Percentiles rank a stretch among this genome's conserved stretches.
Conservation (phyloP, 768 basidiomycete genomes). For the Arthromyces matolae region DNA sequence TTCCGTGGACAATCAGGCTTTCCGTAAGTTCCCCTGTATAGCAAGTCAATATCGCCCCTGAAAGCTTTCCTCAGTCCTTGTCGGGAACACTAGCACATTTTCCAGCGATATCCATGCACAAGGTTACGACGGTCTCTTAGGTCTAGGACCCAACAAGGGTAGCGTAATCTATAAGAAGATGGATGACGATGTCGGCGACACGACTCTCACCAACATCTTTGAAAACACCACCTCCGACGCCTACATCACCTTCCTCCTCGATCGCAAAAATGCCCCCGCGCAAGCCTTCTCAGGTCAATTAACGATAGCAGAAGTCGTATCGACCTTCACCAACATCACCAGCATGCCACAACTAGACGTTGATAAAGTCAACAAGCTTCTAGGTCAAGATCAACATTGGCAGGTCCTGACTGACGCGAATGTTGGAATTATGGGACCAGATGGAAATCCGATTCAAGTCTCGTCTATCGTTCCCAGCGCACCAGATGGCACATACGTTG, state of each 20-base stretch:
- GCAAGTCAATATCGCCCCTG: slow-evolving; percentile 2
- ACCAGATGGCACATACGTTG: slow-evolving; percentile 60
- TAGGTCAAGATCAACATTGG: slow-evolving; percentile 72
- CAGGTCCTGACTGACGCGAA: slow-evolving; percentile 65
- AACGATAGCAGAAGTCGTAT: slow-evolving; percentile 61
- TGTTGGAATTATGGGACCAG: slow-evolving; percentile 71
- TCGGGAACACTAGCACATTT: slow-evolving; percentile 60
- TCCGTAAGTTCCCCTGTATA: slow-evolving; percentile 39
- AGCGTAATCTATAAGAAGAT: slow-evolving; percentile 61
- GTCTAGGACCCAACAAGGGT: slow-evolving; percentile 74
- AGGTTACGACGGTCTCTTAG: slow-evolving; percentile 69
- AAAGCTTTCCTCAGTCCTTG: slow-evolving; percentile 48
- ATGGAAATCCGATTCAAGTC: slow-evolving; percentile 57
- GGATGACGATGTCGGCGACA: slow-evolving; percentile 47
- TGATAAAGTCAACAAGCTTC: slow-evolving; percentile 56
- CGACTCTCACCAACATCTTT: slow-evolving; percentile 64
- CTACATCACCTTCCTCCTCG: slow-evolving; percentile 68
- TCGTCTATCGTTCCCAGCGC: slow-evolving; percentile 69
- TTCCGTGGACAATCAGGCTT: slow-evolving; percentile 62
- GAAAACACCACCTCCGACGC: slow-evolving; percentile 50
- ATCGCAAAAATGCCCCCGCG: slow-evolving; percentile 53
- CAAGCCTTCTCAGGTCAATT: slow-evolving; percentile 58
- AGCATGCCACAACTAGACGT: slow-evolving; percentile 64
- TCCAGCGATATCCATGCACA: slow-evolving; percentile 55
- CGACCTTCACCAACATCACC: slow-evolving; percentile 59